Conservation (phyloP, 495 filamentous ascomycete species). For the Talaromyces borbonicus region DNA sequence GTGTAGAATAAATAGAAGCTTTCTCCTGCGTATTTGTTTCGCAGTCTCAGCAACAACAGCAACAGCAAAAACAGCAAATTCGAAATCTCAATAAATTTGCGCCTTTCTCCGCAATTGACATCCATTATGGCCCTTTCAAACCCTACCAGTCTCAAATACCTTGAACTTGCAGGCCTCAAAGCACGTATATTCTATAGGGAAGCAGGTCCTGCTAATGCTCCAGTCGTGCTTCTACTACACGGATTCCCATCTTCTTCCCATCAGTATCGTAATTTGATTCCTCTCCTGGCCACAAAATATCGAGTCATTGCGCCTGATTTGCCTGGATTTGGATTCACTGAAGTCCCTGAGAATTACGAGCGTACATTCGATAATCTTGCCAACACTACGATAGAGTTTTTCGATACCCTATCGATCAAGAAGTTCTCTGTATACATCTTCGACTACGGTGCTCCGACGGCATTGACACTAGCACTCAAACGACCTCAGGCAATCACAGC, state of each 20-base stretch:
- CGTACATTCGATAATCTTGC: constrained; percentile 44
- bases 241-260: constrained; percentile 55
- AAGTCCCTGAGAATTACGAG: constrained; percentile 34
- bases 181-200: constrained; percentile 45
- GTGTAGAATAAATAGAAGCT: too few species aligned
- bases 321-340: constrained; percentile 53
- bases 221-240: constrained; percentile 50
- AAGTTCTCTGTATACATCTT: constrained; percentile 53
- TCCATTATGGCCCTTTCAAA: too few species aligned
- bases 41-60: too few species aligned
- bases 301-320: constrained; percentile 52
- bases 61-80: too few species aligned
- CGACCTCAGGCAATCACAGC: constrained; percentile 37
- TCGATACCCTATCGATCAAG: constrained; percentile 32
- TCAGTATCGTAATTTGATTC: constrained; percentile 52
- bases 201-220: constrained; percentile 25
- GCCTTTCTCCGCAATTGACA: too few species aligned
- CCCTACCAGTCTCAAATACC: too few species aligned
- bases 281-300: constrained; percentile 41
- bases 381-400: constrained; percentile 35
- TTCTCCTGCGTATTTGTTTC: too few species aligned
- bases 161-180: constrained; percentile 1
- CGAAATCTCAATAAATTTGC: too few species aligned
- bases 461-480: constrained; percentile 42
- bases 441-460: constrained; percentile 55